Evolutionary conservation across 306 rosid species (phyloP), one percentile per base, ranked within the genome.

Genomic region (Canavalia ensiformis): DNA sequence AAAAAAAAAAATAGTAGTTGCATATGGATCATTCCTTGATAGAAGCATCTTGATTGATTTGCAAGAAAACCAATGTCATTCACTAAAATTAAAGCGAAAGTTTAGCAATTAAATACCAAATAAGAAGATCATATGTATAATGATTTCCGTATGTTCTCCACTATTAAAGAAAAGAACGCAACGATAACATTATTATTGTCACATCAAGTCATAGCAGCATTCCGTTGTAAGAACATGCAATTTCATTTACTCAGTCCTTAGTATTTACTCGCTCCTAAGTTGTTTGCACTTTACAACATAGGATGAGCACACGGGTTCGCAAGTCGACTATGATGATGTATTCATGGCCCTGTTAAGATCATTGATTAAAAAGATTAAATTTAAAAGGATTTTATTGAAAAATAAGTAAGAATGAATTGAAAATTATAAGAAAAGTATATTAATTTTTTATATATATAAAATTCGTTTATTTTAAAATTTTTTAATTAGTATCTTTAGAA

Each of bases 81-180:
- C 76, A 47, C 52, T 29, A 55, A 52, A 39, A 65, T 65, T 66
- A 33, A 74, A 81, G 29, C 68, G 29, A 25, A 66, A 45, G 55
- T 45, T 13, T 55, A 13, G 8, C 65, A 78, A 46, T 18, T 45
- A 9, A 69, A 60, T 37, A 44, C 59, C 79, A 47, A 70, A 70
- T 37, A 52, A 65, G 60, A 65, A 47, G n/a, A 70, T 49, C 57
- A 30, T 37, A 37, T 37, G 4, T 39, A 8, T 63, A 33, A 10
- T 83, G 77, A 58, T 52, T 76, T 86, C 64, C 74, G 29, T 86
- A n/a, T 72, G 86, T 81, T 81, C 86, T 80, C 90, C 88, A 87
- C 87, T 68, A 66, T 8, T 13, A 84, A 84, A 59, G 76, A 35
- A 57, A 65, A 68, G 45, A 42, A 31, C 49, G 8, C 49, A 63